A percentile compares a stretch with the other conserved stretches of the same genome.
These are phyloP conservation scores for Penicillium italicum DNA, from an alignment of 2,329 filamentous ascomycete genomes.

Conservation along the genomic window DNA sequence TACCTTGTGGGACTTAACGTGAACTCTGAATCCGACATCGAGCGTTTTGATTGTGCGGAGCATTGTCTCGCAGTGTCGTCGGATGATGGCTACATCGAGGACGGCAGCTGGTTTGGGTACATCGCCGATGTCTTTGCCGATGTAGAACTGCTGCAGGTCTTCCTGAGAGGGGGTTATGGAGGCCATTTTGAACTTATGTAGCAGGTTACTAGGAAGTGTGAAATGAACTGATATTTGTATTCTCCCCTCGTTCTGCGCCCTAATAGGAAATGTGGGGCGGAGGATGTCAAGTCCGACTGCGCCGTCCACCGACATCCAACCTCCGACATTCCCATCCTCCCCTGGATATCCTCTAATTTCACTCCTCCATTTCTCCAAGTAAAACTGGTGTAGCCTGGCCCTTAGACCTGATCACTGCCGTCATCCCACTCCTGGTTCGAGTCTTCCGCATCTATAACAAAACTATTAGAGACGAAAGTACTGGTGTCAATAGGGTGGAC, in stretches of 20 bases:
- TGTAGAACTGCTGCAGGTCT: slow-evolving; percentile 38
- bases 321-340: background rate
- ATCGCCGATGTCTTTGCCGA: slow-evolving; percentile 59
- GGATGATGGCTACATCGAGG: slow-evolving; percentile 63
- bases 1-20: slow-evolving; percentile 83
- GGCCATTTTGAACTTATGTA: slow-evolving; percentile 2
- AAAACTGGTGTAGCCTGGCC: no score
- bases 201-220: background rate
- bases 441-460: no score
- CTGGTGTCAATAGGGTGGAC: background rate
- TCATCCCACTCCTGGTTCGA: background rate
- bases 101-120: slow-evolving; percentile 65
- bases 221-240: background rate
- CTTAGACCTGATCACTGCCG: no score
- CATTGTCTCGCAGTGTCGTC: slow-evolving; percentile 68
- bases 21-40: slow-evolving; percentile 65
- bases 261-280: slow-evolving; percentile 7
- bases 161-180: slow-evolving; percentile 9
- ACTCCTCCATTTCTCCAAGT: background rate
- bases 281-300: slow-evolving; percentile 3
- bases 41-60: slow-evolving; percentile 59
- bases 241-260: background rate
- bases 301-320: background rate
- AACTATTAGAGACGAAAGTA: background rate
- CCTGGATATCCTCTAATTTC: background rate